Conservation (phyloP, 441 rosid genomes). For the Flueggea neowawraea region DNA sequence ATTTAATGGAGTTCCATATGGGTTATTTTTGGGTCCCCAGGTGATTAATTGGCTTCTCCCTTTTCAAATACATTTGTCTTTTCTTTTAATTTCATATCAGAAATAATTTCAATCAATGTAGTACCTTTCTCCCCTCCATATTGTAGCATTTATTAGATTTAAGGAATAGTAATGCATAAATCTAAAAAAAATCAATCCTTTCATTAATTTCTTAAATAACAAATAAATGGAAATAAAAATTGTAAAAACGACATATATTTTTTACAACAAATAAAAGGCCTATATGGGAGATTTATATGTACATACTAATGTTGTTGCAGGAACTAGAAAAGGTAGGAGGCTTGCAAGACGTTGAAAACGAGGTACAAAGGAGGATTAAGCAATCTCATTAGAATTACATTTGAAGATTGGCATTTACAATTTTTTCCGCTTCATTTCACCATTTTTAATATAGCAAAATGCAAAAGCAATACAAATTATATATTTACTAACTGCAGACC, state of each 20-base stretch:
- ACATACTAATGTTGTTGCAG: conserved; percentile 18
- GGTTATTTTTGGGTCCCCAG: conserved; percentile 56
- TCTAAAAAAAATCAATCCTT: no score
- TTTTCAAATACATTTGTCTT: background rate
- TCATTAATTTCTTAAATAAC: no score
- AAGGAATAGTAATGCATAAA: no score
- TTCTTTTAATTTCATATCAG: background rate
- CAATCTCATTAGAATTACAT: background rate
- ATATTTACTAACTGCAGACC: no score
- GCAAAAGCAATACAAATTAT: no score
- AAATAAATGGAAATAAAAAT: background rate
- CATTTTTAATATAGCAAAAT: no score
- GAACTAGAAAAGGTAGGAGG: conserved; percentile 50
- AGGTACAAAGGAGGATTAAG: conserved; percentile 28
- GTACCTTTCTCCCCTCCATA: no score
- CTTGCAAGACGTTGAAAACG: conserved; percentile 38
- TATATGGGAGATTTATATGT: background rate
- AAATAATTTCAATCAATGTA: background rate
- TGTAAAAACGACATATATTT: background rate
- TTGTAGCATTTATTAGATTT: no score
- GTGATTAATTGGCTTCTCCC: conserved; percentile 13
- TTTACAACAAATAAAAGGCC: no score
- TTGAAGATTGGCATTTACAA: no score
- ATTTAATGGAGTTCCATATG: conserved; percentile 55
- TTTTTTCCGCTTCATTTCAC: no score